Evolutionary conservation across 2,329 filamentous ascomycete species (phyloP).

Genomic region (Trichocomaceae sp.): DNA sequence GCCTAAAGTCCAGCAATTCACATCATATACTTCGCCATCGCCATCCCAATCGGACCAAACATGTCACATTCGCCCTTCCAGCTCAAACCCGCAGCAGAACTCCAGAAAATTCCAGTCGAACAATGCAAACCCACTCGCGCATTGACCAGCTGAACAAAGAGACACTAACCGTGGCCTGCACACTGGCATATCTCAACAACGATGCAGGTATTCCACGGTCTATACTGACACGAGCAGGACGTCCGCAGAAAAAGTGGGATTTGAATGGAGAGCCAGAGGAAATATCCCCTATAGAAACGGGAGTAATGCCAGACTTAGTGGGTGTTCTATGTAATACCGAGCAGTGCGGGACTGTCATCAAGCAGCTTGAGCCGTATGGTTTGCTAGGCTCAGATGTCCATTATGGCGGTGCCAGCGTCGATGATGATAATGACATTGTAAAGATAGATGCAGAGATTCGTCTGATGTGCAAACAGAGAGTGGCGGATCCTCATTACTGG

Average conservation of each 20-base stretch:
- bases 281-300: background rate
- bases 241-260: conserved; percentile 1
- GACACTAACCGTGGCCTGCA: background rate
- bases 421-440: background rate
- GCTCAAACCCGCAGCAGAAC: background rate
- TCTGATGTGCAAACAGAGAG: background rate
- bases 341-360: background rate
- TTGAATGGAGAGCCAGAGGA: background rate
- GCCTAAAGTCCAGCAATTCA: background rate
- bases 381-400: background rate
- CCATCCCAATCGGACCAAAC: background rate
- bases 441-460: conserved; percentile 4
- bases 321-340: background rate
- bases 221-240: conserved; percentile 4
- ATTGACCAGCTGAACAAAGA: conserved; percentile 1
- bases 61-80: conserved; percentile 2
- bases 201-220: conserved; percentile 4
- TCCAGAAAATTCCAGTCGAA: background rate
- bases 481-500: background rate
- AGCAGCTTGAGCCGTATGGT: background rate
- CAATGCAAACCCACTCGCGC: background rate
- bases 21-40: background rate
- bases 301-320: background rate
- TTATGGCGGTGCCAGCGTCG: background rate
- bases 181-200: conserved; percentile 2